Evolutionary conservation across 1,139 yeast genomes (phyloP), one percentile per base, ranked within the genome.

Genomic region (Saccharomyces pastorianus): DNA sequence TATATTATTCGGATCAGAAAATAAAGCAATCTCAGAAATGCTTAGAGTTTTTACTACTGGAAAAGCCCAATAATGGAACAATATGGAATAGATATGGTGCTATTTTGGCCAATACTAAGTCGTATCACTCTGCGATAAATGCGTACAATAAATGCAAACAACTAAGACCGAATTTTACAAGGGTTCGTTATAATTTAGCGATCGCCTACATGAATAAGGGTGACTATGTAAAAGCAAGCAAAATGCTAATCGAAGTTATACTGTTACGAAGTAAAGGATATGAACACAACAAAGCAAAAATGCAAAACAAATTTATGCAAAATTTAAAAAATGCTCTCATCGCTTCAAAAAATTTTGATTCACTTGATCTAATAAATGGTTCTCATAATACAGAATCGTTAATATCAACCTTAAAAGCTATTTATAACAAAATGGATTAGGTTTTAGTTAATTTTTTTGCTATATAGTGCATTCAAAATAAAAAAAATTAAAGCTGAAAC

Each of bases 181-280:
- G 51, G 23, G 47, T 46, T 11, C 51, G 51, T 14, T 49, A 49
- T 34, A 49, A 49, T 23, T 34, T 49, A 5, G 51, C 47, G 13
- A 49, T 32, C 17, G 44, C 51, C n/a, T 29, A 41, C 17, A 32
- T 49, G 38, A 49, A 49, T 14, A 28, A 17, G 2, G 47, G 51
- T 14, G 51, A 49, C 5, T 41, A 28, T 72, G 85, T 87, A 65
- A 98, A 93, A 68, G 98, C 98, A 0, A 32, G 38, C n/a, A n/a
- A n/a, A 32, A 32, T 14, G 17, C n/a, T 32, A 7, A 32, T 32
- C n/a, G 38, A 32, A 32, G 38, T 32, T 32, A 32, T 32, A n/a
- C n/a, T 32, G n/a, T 32, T 32, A 32, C 38, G 38, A 32, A 32
- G 14, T n/a, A 32, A 32, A 6, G 38, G 38, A n/a, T n/a, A 5